Percentiles rank a stretch among this genome's conserved stretches.
These are phyloP conservation scores for Fragilariopsis cylindrus DNA, from an alignment of 108 stramenopile species.

Conservation along the genomic window DNA sequence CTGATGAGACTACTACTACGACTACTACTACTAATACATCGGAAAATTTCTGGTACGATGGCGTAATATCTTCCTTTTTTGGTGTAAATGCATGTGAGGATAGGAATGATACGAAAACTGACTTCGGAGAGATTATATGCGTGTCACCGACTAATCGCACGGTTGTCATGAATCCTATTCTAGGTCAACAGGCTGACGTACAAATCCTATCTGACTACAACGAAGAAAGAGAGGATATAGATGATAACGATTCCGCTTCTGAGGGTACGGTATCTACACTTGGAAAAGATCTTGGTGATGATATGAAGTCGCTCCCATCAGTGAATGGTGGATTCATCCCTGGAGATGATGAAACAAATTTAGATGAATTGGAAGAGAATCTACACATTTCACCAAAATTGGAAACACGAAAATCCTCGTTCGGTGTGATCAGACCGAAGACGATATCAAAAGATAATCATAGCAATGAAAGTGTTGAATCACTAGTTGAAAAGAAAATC, in stretches of 20 bases:
- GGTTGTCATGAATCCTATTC: not conserved
- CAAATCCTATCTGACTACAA: constrained; percentile 5
- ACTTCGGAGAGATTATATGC: constrained; percentile 13
- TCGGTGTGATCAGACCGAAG: constrained; percentile 6
- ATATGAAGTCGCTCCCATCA: constrained; percentile 37
- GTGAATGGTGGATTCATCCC: constrained; percentile 19
- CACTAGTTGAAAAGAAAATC: constrained; percentile 43
- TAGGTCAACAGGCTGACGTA: not conserved
- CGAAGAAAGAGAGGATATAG: constrained; percentile 34
- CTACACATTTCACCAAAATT: not conserved
- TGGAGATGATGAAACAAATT: constrained; percentile 26
- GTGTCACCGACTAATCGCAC: not conserved
- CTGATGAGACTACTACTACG: not conserved
- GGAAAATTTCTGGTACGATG: constrained; percentile 28
- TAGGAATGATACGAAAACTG: constrained; percentile 24
- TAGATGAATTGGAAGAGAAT: constrained; percentile 15
- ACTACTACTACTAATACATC: not conserved
- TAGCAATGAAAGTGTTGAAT: constrained; percentile 34
- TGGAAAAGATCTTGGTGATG: constrained; percentile 35
- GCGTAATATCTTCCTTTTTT: constrained; percentile 31
- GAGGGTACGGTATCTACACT: constrained; percentile 27
- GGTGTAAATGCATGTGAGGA: constrained; percentile 24
- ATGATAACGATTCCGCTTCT: constrained; percentile 29
- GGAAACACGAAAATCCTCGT: constrained; percentile 1
- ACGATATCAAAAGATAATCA: not conserved